phyloP scores from a whole-genome alignment of 768 basidiomycete genomes.

The Pleurotus platypus region DNA sequence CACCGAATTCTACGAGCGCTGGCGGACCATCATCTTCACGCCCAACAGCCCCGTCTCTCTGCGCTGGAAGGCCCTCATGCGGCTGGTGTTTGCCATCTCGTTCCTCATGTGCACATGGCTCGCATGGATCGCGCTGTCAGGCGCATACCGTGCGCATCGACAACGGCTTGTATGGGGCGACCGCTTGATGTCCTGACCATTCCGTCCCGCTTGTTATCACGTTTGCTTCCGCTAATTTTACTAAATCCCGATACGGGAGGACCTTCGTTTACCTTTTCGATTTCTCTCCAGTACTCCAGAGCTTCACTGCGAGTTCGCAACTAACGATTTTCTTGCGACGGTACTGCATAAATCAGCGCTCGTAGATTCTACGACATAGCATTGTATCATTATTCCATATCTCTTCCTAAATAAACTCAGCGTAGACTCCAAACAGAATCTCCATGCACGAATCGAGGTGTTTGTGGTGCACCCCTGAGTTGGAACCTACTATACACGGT shows the following conservation, averaged over 20 bases:
- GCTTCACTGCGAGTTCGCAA: background rate
- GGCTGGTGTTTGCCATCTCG: constrained; percentile 52
- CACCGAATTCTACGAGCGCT: constrained; percentile 73
- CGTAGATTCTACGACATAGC: background rate
- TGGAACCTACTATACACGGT: no score
- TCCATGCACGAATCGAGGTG: no score
- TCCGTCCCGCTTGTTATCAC: background rate
- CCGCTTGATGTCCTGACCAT: constrained; percentile 61
- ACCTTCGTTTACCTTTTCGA: background rate
- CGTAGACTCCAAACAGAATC: no score
- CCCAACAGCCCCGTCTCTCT: constrained; percentile 67
- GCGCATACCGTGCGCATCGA: constrained; percentile 71
- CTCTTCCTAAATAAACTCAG: background rate
- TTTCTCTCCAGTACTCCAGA: background rate
- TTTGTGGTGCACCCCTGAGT: no score
- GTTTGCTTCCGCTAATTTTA: background rate
- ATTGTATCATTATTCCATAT: constrained; percentile 5
- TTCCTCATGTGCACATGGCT: constrained; percentile 59
- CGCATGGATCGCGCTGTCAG: constrained; percentile 56
- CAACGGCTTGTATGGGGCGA: constrained; percentile 80
- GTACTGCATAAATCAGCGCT: no score
- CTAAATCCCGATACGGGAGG: background rate
- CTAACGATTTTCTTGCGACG: background rate
- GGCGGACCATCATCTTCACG: constrained; percentile 73
- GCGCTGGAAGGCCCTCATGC: constrained; percentile 65